Evolutionary conservation across 2,329 filamentous ascomycete species (phyloP).

Genomic region (Chrysoporthe austroafricana): DNA sequence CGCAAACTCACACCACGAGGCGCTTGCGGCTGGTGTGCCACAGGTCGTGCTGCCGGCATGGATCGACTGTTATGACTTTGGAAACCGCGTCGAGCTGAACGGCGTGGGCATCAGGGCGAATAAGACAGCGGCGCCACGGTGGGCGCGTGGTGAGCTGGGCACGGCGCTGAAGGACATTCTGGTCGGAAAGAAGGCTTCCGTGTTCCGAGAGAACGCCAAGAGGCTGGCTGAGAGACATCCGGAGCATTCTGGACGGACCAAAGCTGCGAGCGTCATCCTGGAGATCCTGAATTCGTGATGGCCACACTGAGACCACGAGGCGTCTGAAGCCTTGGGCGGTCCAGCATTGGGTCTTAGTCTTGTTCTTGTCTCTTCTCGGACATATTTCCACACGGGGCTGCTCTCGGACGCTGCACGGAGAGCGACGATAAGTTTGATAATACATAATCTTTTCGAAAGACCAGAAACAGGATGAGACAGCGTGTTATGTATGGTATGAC

Average conservation of each 20-base stretch:
- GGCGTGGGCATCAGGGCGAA: conserved; percentile 44
- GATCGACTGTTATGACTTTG: conserved; percentile 53
- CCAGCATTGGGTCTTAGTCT: background rate
- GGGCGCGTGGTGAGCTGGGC: conserved; percentile 28
- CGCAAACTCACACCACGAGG: conserved; percentile 42
- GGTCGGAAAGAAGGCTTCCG: conserved; percentile 15
- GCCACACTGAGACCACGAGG: background rate
- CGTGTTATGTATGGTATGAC: background rate
- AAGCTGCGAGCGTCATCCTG: conserved; percentile 23
- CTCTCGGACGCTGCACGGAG: background rate
- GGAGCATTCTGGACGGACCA: conserved; percentile 20
- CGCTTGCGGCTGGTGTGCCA: conserved; percentile 44
- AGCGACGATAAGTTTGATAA: background rate
- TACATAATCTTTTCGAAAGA: background rate
- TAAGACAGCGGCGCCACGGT: conserved; percentile 30
- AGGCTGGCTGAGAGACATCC: conserved; percentile 24
- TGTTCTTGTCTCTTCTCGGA: background rate
- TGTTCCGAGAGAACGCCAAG: conserved; percentile 22
- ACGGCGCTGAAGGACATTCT: conserved; percentile 28
- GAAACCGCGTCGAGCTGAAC: conserved; percentile 46
- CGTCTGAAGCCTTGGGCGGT: background rate
- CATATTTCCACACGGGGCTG: background rate
- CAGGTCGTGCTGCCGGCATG: conserved; percentile 50
- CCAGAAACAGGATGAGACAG: background rate
- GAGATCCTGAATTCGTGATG: background rate